phyloP scores from a whole-genome alignment of 1,139 yeast genomes.

The Magnusiomyces fungicola region DNA sequence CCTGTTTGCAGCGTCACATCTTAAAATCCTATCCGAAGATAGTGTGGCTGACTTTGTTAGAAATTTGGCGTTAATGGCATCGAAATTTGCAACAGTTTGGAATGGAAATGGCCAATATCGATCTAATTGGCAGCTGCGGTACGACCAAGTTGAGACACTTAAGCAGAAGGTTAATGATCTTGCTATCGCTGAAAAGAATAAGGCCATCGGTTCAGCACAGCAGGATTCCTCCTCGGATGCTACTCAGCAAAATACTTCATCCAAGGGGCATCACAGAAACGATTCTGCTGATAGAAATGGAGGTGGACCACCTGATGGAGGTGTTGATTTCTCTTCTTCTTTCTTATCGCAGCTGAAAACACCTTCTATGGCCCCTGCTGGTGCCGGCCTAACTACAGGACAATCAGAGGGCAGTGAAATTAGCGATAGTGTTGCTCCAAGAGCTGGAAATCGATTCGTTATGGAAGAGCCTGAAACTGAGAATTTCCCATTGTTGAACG shows the following conservation, averaged over 20 bases:
- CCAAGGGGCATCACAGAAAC: too few relatives aligned
- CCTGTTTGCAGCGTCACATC: slow-evolving; percentile 66
- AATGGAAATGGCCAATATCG: slow-evolving; percentile 48
- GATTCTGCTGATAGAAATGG: slow-evolving; percentile 10
- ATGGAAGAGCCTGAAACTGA: slow-evolving; percentile 7
- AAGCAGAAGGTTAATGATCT: slow-evolving; percentile 28
- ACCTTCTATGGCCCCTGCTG: slow-evolving; percentile 3
- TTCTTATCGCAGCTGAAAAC: neutral
- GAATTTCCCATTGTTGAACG: slow-evolving; percentile 6
- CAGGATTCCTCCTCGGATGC: slow-evolving; percentile 9
- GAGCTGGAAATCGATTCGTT: neutral
- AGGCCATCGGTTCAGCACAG: neutral
- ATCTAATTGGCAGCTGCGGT: slow-evolving; percentile 62
- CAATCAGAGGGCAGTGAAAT: neutral
- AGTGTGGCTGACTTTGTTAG: slow-evolving; percentile 59
- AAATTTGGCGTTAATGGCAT: slow-evolving; percentile 57
- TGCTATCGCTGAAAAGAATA: neutral
- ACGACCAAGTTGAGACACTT: slow-evolving; percentile 48
- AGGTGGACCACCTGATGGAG: neutral
- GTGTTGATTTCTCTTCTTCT: neutral
- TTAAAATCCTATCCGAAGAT: slow-evolving; percentile 57
- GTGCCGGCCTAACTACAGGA: neutral
- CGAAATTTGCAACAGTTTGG: slow-evolving; percentile 72
- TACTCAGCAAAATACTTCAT: slow-evolving; percentile 13
- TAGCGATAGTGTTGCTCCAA: neutral